These are phyloP conservation scores for Plantago coronopus DNA, from an alignment of 305 asterid species.

Conservation along the genomic window DNA sequence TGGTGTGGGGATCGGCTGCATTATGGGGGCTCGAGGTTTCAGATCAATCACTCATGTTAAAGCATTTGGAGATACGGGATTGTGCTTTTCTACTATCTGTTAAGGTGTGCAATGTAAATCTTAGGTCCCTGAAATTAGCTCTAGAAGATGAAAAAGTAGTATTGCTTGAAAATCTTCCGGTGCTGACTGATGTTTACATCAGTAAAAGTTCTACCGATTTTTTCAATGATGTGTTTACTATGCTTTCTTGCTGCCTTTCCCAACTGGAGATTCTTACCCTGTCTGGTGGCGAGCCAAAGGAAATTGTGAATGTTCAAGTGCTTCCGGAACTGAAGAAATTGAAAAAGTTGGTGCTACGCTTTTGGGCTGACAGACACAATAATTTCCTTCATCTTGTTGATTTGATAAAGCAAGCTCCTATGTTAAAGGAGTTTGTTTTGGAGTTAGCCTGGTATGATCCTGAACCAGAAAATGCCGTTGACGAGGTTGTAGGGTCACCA, in stretches of 20 bases:
- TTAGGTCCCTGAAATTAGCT: background rate
- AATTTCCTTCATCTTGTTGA: background rate
- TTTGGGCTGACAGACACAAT: constrained; percentile 8
- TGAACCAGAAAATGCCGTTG: background rate
- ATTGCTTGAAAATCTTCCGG: background rate
- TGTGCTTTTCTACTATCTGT: background rate
- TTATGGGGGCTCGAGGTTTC: background rate
- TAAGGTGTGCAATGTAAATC: constrained; percentile 3
- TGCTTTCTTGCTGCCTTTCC: constrained; percentile 5
- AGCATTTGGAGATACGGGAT: background rate
- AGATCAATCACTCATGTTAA: background rate
- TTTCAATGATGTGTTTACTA: background rate
- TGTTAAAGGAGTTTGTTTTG: background rate
- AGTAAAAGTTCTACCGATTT: background rate
- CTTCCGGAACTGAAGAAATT: background rate
- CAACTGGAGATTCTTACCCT: background rate
- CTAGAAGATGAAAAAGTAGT: too few species aligned
- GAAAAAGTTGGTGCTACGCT: background rate
- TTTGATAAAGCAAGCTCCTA: background rate
- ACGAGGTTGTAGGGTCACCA: constrained; percentile 3
- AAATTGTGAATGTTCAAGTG: background rate
- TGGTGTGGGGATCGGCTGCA: background rate
- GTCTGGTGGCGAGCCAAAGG: constrained; percentile 8
- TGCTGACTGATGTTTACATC: background rate
- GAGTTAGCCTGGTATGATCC: constrained; percentile 5